These are phyloP conservation scores for Sporobolomyces pararoseus DNA, from an alignment of 768 basidiomycete species.

Conservation along the genomic window DNA sequence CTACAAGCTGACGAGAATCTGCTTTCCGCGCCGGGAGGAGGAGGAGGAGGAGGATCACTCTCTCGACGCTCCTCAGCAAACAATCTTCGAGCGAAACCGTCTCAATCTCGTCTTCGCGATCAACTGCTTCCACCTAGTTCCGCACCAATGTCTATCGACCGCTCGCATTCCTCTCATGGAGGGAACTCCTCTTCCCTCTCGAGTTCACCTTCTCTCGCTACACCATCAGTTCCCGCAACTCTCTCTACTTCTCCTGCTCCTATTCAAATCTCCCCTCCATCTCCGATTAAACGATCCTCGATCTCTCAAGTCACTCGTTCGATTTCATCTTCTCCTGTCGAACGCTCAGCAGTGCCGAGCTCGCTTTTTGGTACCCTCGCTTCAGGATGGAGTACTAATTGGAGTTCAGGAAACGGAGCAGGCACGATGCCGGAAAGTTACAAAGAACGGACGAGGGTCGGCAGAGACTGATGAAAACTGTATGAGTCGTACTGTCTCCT, in stretches of 20 bases:
- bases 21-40: neutral
- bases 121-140: conserved; percentile 2
- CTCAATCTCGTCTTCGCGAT: conserved; percentile 15
- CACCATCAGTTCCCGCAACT: no score
- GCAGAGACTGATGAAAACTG: conserved; percentile 5
- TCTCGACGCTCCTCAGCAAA: conserved; percentile 15
- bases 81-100: conserved; percentile 16
- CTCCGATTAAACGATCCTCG: neutral
- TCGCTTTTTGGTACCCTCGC: conserved; percentile 15
- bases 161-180: neutral
- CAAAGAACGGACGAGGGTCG: neutral
- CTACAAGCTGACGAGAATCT: neutral
- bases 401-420: neutral
- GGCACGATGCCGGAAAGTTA: conserved; percentile 11
- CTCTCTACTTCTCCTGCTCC: neutral
- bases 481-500: neutral
- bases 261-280: conserved; percentile 16
- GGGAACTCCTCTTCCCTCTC: neutral
- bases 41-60: neutral
- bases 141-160: neutral
- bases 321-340: conserved; percentile 4
- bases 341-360: neutral
- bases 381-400: conserved; percentile 1
- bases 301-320: neutral
- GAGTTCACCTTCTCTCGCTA: neutral